Conservation (phyloP, 257 asterid genomes). For the Solanum tarijense region DNA sequence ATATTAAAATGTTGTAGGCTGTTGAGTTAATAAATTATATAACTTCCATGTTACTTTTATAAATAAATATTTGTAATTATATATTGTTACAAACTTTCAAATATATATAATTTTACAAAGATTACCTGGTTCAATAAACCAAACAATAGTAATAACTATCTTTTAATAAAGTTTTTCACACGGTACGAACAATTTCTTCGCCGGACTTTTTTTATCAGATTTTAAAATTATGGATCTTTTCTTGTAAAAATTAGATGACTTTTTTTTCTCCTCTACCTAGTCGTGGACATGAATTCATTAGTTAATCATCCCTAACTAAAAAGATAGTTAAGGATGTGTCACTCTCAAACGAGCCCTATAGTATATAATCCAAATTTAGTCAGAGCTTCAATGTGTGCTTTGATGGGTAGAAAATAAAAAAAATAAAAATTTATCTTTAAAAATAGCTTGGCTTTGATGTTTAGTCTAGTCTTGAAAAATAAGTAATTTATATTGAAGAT, state of each 20-base stretch:
- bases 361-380: too few relatives aligned
- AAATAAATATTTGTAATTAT: background rate
- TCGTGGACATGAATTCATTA: background rate
- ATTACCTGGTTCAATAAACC: background rate
- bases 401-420: background rate
- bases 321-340: background rate
- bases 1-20: background rate
- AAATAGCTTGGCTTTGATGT: background rate
- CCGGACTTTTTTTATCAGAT: background rate
- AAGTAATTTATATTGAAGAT: too few relatives aligned
- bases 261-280: background rate
- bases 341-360: background rate
- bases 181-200: background rate
- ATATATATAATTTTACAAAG: background rate
- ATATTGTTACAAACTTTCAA: background rate
- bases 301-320: too few relatives aligned
- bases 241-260: background rate
- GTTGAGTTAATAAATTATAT: fast-evolving
- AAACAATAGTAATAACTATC: background rate
- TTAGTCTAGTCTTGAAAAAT: too few relatives aligned
- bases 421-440: too few relatives aligned
- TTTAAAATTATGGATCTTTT: background rate
- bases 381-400: fast-evolving
- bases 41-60: fast-evolving
- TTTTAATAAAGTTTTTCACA: background rate